Base-by-base conservation (phyloP, 2,329 filamentous ascomycete species). In the Hymenoscyphus albidus region DNA sequence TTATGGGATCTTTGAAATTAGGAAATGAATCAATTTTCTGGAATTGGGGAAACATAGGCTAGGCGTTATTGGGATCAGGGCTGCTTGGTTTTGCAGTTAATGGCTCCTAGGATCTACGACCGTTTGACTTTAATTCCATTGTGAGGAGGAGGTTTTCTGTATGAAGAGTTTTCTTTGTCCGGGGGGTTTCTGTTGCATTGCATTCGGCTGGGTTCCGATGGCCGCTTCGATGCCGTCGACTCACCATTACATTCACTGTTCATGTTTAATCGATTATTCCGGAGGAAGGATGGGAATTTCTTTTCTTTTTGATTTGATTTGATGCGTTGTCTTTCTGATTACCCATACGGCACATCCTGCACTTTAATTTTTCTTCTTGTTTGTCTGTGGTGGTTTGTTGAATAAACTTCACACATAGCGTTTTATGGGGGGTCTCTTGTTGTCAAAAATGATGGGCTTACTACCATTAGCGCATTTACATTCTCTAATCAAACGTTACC, bases 331-430 rank as follows among this genome's bases (percentile, higher is more conserved):
- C 70, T 59, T 56, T 39, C 62, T 62, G 58, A 64, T 58, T 59
- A 62, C 62, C 55, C 42, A n/a, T n/a, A 70, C 71, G 31, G 71
- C 70, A 73, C 70, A 62, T 72, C 70, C 71, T 73, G 70, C 71
- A 69, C 58, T 27, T 31, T 18, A 27, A n/a, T 35, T 35, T 35
- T 35, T 69, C 70, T 70, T 63, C 62, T 70, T 71, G 69, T 68
- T 69, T 35, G 59, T 55, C 32, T 54, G 27, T 48, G 22, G 44
- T 44, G 18, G 27, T 57, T 58, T 22, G 38, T 51, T 51, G 44
- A 51, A 51, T 51, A 32, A 40, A 27, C 10, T 31, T n/a, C 14
- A 14, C 22, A 40, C 18, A 38, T 10, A 55, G 35, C 16, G n/a
- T 54, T 7, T 18, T n/a, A 38, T 35, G 55, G 27, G 35, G 10